A percentile compares a stretch with the other conserved stretches of the same genome.
Evolutionary conservation across 805 yeast species (phyloP).

Genomic region (Wickerhamiella parazyma): DNA sequence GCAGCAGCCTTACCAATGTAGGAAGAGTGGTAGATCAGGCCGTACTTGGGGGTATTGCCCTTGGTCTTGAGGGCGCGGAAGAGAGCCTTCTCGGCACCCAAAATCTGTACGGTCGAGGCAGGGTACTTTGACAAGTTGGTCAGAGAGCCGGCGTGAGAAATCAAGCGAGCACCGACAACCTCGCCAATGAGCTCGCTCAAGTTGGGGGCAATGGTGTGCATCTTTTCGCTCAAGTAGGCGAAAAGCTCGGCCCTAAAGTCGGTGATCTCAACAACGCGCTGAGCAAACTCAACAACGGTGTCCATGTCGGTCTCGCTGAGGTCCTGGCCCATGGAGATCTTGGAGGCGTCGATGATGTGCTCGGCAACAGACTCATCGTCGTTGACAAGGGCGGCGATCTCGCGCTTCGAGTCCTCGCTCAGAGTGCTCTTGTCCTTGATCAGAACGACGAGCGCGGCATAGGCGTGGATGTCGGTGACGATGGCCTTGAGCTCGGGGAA

Average conservation of each 20-base stretch:
- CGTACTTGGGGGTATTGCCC: constrained; percentile 94
- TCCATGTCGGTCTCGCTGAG: constrained; percentile 88
- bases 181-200: constrained; percentile 94
- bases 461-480: constrained; percentile 77
- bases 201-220: constrained; percentile 97
- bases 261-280: constrained; percentile 80
- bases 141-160: constrained; percentile 96
- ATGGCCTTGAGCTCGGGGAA: constrained; percentile 93
- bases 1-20: constrained; percentile 88
- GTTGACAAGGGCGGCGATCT: constrained; percentile 74
- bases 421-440: constrained; percentile 80
- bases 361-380: constrained; percentile 90
- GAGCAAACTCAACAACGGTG: constrained; percentile 80
- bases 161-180: constrained; percentile 96
- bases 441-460: constrained; percentile 66
- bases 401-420: constrained; percentile 45
- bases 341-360: constrained; percentile 84
- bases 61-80: constrained; percentile 93
- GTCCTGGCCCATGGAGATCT: constrained; percentile 98
- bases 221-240: constrained; percentile 82
- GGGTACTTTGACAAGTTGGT: constrained; percentile 95
- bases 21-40: constrained; percentile 87
- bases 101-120: constrained; percentile 95
- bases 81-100: constrained; percentile 95
- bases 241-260: constrained; percentile 79